Evolutionary conservation across 495 filamentous ascomycete species (phyloP).

Genomic region (Aspergillus funiculosus): DNA sequence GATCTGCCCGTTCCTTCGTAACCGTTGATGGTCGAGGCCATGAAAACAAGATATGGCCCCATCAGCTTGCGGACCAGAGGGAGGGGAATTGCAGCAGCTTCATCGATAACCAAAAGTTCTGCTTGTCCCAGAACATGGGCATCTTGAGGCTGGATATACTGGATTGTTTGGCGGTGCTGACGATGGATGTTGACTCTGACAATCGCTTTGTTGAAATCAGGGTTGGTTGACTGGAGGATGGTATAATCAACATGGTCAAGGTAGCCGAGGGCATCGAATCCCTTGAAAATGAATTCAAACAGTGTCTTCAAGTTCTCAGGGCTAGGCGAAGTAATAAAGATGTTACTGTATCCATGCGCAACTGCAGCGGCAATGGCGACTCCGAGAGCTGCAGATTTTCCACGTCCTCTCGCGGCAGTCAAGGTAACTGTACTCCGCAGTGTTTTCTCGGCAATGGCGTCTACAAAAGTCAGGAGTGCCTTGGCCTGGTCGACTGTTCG

Average conservation of each 20-base stretch:
- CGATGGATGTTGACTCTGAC: slow-evolving; percentile 94
- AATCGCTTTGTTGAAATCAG: slow-evolving; percentile 98
- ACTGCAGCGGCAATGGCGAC: slow-evolving; percentile 91
- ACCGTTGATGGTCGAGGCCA: slow-evolving; percentile 98
- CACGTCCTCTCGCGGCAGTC: slow-evolving; percentile 90
- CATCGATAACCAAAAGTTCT: slow-evolving; percentile 93
- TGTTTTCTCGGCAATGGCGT: slow-evolving; percentile 95
- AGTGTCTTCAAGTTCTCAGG: slow-evolving; percentile 98
- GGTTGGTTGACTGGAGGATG: slow-evolving; percentile 97
- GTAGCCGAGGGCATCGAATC: slow-evolving; percentile 90
- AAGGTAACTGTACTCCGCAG: slow-evolving; percentile 87
- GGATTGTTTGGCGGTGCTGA: slow-evolving; percentile 95
- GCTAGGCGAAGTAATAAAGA: slow-evolving; percentile 98
- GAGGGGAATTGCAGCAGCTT: slow-evolving; percentile 93
- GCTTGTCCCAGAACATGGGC: slow-evolving; percentile 91
- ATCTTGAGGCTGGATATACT: slow-evolving; percentile 96
- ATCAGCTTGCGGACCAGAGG: slow-evolving; percentile 89
- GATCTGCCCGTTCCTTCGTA: slow-evolving; percentile 98
- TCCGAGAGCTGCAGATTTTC: slow-evolving; percentile 94
- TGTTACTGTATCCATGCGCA: slow-evolving; percentile 96
- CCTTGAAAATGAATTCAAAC: slow-evolving; percentile 98
- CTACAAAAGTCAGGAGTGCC: slow-evolving; percentile 88
- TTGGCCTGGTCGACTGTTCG: slow-evolving; percentile 94
- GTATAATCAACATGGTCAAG: slow-evolving; percentile 94
- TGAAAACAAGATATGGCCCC: slow-evolving; percentile 98